A percentile compares a stretch with the other conserved stretches of the same genome.
Conservation (phyloP, 2,329 filamentous ascomycete genomes). For the Penicillium digitatum region DNA sequence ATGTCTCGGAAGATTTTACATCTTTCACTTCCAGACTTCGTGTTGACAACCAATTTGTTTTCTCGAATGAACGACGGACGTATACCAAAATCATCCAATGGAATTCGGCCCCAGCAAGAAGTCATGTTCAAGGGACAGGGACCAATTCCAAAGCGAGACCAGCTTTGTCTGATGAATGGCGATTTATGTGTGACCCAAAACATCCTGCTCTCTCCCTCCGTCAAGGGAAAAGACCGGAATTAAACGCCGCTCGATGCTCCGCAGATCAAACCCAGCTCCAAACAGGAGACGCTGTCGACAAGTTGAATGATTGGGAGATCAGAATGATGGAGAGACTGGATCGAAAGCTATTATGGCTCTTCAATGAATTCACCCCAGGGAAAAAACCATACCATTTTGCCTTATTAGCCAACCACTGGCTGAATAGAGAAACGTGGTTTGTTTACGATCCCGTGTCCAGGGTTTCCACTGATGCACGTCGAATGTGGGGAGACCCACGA, state of each 20-base stretch:
- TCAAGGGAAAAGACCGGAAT: neutral
- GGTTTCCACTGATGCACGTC: conserved; percentile 29
- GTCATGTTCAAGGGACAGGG: neutral
- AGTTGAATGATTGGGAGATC: conserved; percentile 36
- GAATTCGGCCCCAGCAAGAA: conserved; percentile 6
- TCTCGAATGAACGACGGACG: neutral
- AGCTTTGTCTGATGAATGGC: conserved; percentile 3
- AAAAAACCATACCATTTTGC: conserved; percentile 41
- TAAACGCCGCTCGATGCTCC: neutral
- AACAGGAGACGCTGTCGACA: neutral
- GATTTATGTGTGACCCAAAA: neutral
- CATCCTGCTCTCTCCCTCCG: neutral
- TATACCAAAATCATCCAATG: conserved; percentile 1
- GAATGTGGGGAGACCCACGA: conserved; percentile 36
- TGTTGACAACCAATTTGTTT: neutral
- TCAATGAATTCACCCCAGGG: conserved; percentile 38
- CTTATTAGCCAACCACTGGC: conserved; percentile 41
- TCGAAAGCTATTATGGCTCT: conserved; percentile 39
- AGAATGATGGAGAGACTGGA: conserved; percentile 34
- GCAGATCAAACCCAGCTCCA: neutral
- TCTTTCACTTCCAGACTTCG: neutral
- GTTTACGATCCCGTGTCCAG: conserved; percentile 41
- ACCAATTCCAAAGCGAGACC: neutral
- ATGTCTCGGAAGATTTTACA: neutral
- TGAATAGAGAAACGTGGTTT: conserved; percentile 41